A percentile compares a stretch with the other conserved stretches of the same genome.
These are phyloP conservation scores for Stagonosporopsis vannaccii DNA, from an alignment of 2,329 filamentous ascomycete species.

Conservation along the genomic window DNA sequence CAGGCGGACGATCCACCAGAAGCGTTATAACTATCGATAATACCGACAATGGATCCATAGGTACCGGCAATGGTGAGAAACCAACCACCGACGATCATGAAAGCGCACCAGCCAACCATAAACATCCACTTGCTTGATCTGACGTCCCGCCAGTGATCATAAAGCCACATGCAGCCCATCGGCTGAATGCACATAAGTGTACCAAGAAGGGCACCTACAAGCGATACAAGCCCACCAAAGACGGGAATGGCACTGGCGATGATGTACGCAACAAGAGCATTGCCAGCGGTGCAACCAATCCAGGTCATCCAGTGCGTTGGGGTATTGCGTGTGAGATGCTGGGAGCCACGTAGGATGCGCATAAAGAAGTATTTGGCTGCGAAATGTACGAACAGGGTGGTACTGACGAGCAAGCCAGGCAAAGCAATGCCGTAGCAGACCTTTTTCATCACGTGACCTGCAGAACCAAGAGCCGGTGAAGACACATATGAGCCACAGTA, in stretches of 20 bases:
- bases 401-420: conserved; percentile 51
- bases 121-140: conserved; percentile 27
- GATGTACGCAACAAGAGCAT: conserved; percentile 30
- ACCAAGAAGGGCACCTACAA: conserved; percentile 36
- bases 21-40: conserved; percentile 35
- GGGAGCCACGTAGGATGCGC: conserved; percentile 72
- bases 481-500: conserved; percentile 68
- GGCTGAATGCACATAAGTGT: conserved; percentile 39
- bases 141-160: conserved; percentile 32
- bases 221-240: conserved; percentile 37
- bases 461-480: conserved; percentile 71
- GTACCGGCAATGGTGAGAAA: conserved; percentile 37
- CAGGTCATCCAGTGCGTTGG: conserved; percentile 36
- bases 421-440: conserved; percentile 73
- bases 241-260: conserved; percentile 39
- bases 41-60: conserved; percentile 36
- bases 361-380: conserved; percentile 60
- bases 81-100: conserved; percentile 32
- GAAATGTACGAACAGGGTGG: conserved; percentile 33
- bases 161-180: conserved; percentile 41
- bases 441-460: conserved; percentile 64
- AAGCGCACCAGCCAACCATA: conserved; percentile 33
- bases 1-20: conserved; percentile 33
- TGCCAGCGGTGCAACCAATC: conserved; percentile 31
- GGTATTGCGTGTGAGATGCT: conserved; percentile 61